phyloP scores from a whole-genome alignment of 306 rosid genomes.

The Vicia villosa region DNA sequence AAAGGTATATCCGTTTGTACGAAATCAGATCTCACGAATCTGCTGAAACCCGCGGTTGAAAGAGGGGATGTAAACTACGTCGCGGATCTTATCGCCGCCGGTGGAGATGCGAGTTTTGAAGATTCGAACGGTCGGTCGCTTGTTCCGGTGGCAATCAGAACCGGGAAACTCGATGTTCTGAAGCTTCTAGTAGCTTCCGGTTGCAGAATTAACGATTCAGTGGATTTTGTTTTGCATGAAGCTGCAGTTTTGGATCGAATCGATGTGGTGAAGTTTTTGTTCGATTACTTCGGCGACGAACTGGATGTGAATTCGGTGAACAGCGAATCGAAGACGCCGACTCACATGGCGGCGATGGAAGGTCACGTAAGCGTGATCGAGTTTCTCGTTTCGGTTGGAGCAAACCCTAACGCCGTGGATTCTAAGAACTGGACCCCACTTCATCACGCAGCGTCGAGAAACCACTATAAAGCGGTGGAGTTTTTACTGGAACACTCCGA shows the following conservation, averaged over 20 bases:
- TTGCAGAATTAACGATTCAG: constrained; percentile 38
- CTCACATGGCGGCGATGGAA: constrained; percentile 62
- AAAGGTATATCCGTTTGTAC: constrained; percentile 63
- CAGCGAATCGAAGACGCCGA: constrained; percentile 53
- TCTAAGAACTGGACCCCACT: constrained; percentile 62
- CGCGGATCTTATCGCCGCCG: constrained; percentile 56
- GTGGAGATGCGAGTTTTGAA: constrained; percentile 50
- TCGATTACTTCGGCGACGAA: background rate
- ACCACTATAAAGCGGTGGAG: constrained; percentile 55
- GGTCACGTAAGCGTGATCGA: constrained; percentile 55
- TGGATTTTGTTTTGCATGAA: constrained; percentile 53
- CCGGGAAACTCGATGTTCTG: constrained; percentile 45
- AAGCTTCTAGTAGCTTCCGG: constrained; percentile 57
- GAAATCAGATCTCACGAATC: constrained; percentile 45
- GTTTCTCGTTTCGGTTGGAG: constrained; percentile 55
- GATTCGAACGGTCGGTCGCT: constrained; percentile 49
- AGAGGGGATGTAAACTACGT: constrained; percentile 46
- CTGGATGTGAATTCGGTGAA: constrained; percentile 49
- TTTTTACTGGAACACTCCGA: constrained; percentile 55
- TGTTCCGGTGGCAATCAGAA: constrained; percentile 47
- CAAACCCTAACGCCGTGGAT: constrained; percentile 51
- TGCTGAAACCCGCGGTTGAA: constrained; percentile 53
- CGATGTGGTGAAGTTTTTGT: constrained; percentile 60
- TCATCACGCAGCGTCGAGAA: constrained; percentile 67
- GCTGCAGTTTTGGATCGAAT: constrained; percentile 56